Evolutionary conservation across 495 filamentous ascomycete genomes (phyloP), one percentile per base, ranked within the genome.

Genomic region (Alectoria sarmentosa): DNA sequence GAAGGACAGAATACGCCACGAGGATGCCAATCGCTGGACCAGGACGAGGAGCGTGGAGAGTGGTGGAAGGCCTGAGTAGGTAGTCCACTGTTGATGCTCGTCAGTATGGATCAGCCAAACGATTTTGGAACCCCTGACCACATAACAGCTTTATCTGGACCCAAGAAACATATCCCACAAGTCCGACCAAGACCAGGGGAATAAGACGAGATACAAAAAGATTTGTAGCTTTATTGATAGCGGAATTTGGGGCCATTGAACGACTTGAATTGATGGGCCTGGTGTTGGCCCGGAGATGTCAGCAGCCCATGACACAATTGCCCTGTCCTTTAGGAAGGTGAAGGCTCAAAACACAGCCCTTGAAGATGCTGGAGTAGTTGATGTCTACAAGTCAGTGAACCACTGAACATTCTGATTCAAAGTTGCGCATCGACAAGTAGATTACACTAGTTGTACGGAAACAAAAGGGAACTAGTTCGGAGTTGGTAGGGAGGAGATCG

Each of bases 1-100:
- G 76, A 32, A 92, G 80, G 56, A 88, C 19, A 66, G 86, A 88
- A 75, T 90, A 92, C 49, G 91, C 65, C 21, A 83, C 81, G 57
- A 96, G 74, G 63, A 95, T 84, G 7, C 82, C 83, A 44, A 86
- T 83, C 56, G 87, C 90, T 48, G 83, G 73, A 64, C 83, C 83
- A 67, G 73, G 68, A 57, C 82, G 80, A 61, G 76, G 72, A 34
- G 59, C 60, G 60, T 73, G 73, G 58, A 73, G 41, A 63, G 76
- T 75, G 49, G 80, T 75, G 28, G 78, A 69, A 41, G 80, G 78
- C 60, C 79, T 72, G 64, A 90, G 77, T 54, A 90, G 82, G 69
- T 85, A 88, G 67, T 84, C 79, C 54, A 88, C 88, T 91, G 62
- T 59, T 64, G 17, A 30, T 5, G 36, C 26, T 60, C 44, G 54